Evolutionary conservation across 305 asterid genomes (phyloP).

Genomic region (Fraxinus angustifolia): DNA sequence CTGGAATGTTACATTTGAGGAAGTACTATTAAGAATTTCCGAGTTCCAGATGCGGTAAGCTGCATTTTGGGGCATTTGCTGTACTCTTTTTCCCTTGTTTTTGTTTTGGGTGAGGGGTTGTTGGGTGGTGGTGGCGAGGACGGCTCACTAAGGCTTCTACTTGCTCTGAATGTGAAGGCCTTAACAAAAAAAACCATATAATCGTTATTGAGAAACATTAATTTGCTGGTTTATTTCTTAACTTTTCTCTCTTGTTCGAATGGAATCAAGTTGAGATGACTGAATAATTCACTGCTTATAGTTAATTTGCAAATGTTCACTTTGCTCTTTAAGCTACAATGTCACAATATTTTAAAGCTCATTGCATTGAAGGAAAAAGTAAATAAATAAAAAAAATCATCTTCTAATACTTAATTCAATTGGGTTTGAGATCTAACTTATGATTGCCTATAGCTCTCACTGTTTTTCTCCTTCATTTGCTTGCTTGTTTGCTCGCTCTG

Average conservation of each 20-base stretch:
- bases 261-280: background rate
- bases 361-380: background rate
- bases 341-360: background rate
- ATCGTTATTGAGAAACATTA: background rate
- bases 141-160: background rate
- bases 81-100: background rate
- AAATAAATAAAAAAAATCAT: background rate
- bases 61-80: background rate
- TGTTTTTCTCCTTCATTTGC: background rate
- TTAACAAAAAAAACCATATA: background rate
- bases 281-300: background rate
- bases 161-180: background rate
- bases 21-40: background rate
- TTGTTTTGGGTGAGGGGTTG: background rate
- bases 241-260: background rate
- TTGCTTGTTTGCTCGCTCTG: conserved; percentile 24
- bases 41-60: background rate
- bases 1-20: background rate
- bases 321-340: background rate
- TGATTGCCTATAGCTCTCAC: background rate
- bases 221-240: background rate
- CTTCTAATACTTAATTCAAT: background rate
- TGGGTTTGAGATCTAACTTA: background rate
- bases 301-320: background rate
- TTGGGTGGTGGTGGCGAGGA: background rate